These are phyloP conservation scores for Conticribra guillardii DNA, from an alignment of 108 stramenopile species.

Conservation along the genomic window DNA sequence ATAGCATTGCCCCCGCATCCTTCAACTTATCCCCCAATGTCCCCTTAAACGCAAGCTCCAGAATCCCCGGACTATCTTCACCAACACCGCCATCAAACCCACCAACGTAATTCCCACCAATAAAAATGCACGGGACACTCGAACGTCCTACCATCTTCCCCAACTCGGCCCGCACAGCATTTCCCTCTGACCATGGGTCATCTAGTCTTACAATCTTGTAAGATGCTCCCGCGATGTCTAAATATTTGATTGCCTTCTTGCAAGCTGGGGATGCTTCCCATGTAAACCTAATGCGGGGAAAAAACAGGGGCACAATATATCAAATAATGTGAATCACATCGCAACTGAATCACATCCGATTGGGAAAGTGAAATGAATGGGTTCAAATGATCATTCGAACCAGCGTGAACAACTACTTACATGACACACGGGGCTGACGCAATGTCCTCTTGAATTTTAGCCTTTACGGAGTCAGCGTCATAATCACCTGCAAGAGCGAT, in stretches of 20 bases:
- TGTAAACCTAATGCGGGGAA: no score
- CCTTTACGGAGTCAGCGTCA: slow-evolving; percentile 44
- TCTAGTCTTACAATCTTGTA: slow-evolving; percentile 70
- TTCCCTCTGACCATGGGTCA: slow-evolving; percentile 72
- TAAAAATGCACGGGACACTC: slow-evolving; percentile 65
- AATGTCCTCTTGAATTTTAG: slow-evolving; percentile 51
- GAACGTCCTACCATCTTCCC: slow-evolving; percentile 65
- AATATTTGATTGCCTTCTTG: slow-evolving; percentile 65
- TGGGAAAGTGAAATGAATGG: background rate
- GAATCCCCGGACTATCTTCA: slow-evolving; percentile 64
- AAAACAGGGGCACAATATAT: no score
- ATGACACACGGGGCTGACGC: slow-evolving; percentile 61
- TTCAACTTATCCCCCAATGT: slow-evolving; percentile 50
- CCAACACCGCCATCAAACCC: slow-evolving; percentile 71
- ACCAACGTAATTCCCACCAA: slow-evolving; percentile 71
- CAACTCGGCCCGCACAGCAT: slow-evolving; percentile 66
- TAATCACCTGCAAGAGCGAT: slow-evolving; percentile 68
- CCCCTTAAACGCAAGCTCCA: slow-evolving; percentile 71
- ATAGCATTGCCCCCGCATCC: slow-evolving; percentile 34
- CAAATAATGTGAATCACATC: background rate
- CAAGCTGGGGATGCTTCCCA: slow-evolving; percentile 71
- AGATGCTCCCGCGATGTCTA: slow-evolving; percentile 50
- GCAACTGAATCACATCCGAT: slow-evolving; percentile 20
- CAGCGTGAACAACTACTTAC: slow-evolving; percentile 3
- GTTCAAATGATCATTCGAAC: background rate